Evolutionary conservation across 441 rosid genomes (phyloP).

Genomic region (Populus hybrid): DNA sequence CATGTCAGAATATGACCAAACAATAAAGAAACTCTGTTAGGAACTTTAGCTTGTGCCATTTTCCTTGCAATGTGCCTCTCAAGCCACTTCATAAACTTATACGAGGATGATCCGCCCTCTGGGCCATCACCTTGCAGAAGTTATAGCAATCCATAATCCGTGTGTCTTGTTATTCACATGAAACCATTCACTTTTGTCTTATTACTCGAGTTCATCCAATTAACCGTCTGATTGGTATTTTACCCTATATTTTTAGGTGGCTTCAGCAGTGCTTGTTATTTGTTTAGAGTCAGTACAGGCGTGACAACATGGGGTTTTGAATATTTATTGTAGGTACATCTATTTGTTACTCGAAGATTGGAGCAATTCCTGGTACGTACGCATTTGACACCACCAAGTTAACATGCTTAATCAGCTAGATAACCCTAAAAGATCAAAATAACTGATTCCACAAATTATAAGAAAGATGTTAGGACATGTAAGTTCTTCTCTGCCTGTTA

Average conservation of each 20-base stretch:
- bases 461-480: background rate
- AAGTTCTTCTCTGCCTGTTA: no score
- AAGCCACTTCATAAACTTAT: background rate
- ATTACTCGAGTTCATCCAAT: background rate
- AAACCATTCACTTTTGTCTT: background rate
- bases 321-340: conserved; percentile 49
- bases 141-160: background rate
- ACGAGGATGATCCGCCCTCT: background rate
- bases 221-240: background rate
- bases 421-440: background rate
- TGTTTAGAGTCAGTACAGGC: background rate
- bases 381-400: conserved; percentile 12
- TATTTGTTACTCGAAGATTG: conserved; percentile 84
- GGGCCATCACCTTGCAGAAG: background rate
- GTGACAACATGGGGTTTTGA: conserved; percentile 5
- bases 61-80: background rate
- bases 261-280: conserved; percentile 4
- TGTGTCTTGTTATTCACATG: background rate
- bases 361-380: conserved; percentile 87
- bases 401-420: background rate
- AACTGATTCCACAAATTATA: background rate
- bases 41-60: background rate
- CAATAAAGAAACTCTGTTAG: background rate
- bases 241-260: background rate
- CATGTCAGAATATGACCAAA: background rate